Percentiles rank a stretch among this genome's conserved stretches.
Conservation (phyloP, 345 rosid species). For the Turritis glabra region DNA sequence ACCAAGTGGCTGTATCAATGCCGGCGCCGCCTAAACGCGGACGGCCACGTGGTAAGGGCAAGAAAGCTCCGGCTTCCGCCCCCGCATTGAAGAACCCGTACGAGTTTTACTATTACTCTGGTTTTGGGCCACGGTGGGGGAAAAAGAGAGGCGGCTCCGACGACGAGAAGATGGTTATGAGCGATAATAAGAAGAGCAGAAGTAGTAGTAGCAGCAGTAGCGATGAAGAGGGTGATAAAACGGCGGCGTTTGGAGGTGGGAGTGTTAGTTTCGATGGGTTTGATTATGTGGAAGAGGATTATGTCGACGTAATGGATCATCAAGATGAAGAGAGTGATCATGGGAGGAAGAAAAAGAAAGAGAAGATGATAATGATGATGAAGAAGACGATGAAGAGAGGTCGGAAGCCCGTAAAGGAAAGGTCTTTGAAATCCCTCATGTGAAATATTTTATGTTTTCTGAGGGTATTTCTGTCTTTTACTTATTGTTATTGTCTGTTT, state of each 20-base stretch:
- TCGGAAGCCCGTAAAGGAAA: constrained; percentile 82
- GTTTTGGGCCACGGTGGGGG: constrained; percentile 92
- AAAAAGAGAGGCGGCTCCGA: constrained; percentile 53
- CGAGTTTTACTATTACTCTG: constrained; percentile 92
- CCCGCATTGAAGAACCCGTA: constrained; percentile 49
- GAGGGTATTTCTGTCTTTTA: constrained; percentile 26
- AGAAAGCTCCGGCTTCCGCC: constrained; percentile 33
- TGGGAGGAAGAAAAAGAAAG: constrained; percentile 13
- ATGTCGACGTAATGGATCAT: constrained; percentile 36
- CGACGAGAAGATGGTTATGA: constrained; percentile 22
- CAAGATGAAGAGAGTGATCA: constrained; percentile 25
- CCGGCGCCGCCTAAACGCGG: constrained; percentile 37
- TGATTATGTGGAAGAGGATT: constrained; percentile 46
- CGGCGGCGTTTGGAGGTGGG: constrained; percentile 26
- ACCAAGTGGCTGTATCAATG: constrained; percentile 5
- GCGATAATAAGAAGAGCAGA: constrained; percentile 1
- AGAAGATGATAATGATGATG: constrained; percentile 26
- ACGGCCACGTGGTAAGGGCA: constrained; percentile 46
- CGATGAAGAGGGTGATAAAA: constrained; percentile 21
- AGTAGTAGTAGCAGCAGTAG: constrained; percentile 36
- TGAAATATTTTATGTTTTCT: constrained; percentile 27
- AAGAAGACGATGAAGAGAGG: constrained; percentile 54
- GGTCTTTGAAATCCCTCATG: constrained; percentile 94
- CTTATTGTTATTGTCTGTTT: not conserved
- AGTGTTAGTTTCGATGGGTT: constrained; percentile 29